Evolutionary conservation across 1,284 basidiomycete genomes (phyloP), one percentile per base, ranked within the genome.

Genomic region (Golubevia sp.): DNA sequence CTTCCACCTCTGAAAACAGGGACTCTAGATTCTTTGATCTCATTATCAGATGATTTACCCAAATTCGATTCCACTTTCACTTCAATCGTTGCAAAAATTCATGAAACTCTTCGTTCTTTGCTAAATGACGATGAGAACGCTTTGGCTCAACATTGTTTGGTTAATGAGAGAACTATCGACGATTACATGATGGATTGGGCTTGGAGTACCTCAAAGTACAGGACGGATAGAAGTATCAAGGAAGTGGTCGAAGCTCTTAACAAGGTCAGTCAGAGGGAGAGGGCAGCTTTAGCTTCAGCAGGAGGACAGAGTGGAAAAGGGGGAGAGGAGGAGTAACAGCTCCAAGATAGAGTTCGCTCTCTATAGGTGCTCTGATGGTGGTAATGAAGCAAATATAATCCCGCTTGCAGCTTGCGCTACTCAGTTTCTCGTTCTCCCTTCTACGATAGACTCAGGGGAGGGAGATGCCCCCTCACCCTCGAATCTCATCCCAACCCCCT

Each of bases 51-150:
- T 80, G 90, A 92, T 59, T 88, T 99, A 52, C 93, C 94, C 15
- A 98, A 97, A 86, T 89, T 92, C 67, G 97, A 99, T 74, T 83
- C 88, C n/a, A 89, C 88, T 86, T 94, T 97, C 86, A 97, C 93
- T 2, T 86, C 88, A 23, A 90, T 90, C 11, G 91, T 96, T 64
- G 92, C 92, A 66, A 98, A 97, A 87, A 91, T 92, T 24, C 93
- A 98, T 64, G 97, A 99, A 79, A 95, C 94, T 0, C 88, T 98
- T 56, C 91, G 94, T 55, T 92, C 91, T 70, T 88, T 99, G 59
- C 86, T 96, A 59, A 94, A 94, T 80, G 94, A 97, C 74, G 93
- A 97, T 79, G 89, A 91, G 8, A 82, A 87, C 50, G 93, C 93
- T 83, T 88, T 97, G 38, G 86, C 88, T 21, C 92, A 94, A 81